Evolutionary conservation across 257 asterid species (phyloP), one percentile per base, ranked within the genome.

Genomic region (Lavandula angustifolia): DNA sequence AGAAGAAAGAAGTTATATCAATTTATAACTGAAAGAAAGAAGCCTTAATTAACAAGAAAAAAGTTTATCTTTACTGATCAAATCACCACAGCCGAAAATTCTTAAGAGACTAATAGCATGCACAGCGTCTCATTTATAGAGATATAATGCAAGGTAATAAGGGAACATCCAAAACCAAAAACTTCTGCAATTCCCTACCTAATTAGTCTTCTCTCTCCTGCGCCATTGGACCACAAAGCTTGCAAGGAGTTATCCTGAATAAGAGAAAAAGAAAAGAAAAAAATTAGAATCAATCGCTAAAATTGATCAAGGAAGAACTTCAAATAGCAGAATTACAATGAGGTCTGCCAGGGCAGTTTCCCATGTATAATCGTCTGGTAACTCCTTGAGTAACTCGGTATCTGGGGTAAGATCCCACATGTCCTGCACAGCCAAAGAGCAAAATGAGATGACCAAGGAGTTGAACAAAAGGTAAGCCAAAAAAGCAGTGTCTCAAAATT

Each of bases 331-430:
- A 58, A 86, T 81, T 74, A 89, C 95, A 6, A 89, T 89, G 73
- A 86, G 77, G 72, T 89, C 96, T 0, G 91, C 92, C 31, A 89
- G 89, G 18, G 96, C 95, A 47, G 96, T 82, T 78, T 79, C 89
- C 29, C 79, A 80, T 0, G 88, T 76, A 58, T 84, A 85, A 7
- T 84, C 95, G 47, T 74, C 80, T 0, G 94, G 94, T 38, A 89
- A 81, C 78, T 89, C 95, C 74, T 51, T 83, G 27, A 86, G 67
- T 44, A 89, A 67, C 14, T 89, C 94, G 0, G 91, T 83, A 64
- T 79, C 86, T 0, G 95, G 95, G 3, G 95, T 86, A 10, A 89
- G 83, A 68, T 89, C 92, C 96, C 96, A 89, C 96, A 86, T 89
- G 66, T 81, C 88, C 95, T 89, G 67, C 61, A 62, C 44, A 70